phyloP scores from a whole-genome alignment of 2,329 filamentous ascomycete genomes.

The Podosphaera fusca region DNA sequence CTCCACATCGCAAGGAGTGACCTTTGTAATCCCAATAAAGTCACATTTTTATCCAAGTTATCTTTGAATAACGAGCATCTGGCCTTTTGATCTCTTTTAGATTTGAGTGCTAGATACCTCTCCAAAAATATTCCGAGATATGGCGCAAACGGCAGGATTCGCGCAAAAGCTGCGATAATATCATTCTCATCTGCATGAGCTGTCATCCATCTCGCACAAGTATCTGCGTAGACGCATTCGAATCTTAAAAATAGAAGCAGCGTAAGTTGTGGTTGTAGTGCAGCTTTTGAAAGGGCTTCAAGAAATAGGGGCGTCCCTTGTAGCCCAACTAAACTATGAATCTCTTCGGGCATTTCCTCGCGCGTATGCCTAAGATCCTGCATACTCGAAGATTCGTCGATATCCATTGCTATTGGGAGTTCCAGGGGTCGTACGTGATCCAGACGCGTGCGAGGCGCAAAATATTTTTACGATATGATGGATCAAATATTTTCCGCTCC shows the following conservation, averaged over 20 bases:
- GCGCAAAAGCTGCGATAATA: constrained; percentile 50
- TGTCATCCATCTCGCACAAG: constrained; percentile 58
- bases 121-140: constrained; percentile 54
- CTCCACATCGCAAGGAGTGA: constrained; percentile 52
- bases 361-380: constrained; percentile 19
- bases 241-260: constrained; percentile 53
- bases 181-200: constrained; percentile 8
- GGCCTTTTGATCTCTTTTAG: constrained; percentile 15
- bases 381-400: constrained; percentile 20
- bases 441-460: not conserved
- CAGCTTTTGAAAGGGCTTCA: constrained; percentile 43
- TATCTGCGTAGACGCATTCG: constrained; percentile 53
- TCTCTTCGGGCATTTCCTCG: constrained; percentile 42
- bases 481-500: constrained; percentile 5
- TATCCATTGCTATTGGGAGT: constrained; percentile 23
- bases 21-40: constrained; percentile 19
- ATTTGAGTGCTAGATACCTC: constrained; percentile 17
- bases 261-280: constrained; percentile 47
- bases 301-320: constrained; percentile 43
- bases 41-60: constrained; percentile 13
- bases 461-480: not conserved
- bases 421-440: not conserved
- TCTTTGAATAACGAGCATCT: not conserved
- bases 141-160: constrained; percentile 61
- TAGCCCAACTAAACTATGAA: constrained; percentile 42